phyloP scores from a whole-genome alignment of 768 basidiomycete species.

The Panaeolus papilionaceus region DNA sequence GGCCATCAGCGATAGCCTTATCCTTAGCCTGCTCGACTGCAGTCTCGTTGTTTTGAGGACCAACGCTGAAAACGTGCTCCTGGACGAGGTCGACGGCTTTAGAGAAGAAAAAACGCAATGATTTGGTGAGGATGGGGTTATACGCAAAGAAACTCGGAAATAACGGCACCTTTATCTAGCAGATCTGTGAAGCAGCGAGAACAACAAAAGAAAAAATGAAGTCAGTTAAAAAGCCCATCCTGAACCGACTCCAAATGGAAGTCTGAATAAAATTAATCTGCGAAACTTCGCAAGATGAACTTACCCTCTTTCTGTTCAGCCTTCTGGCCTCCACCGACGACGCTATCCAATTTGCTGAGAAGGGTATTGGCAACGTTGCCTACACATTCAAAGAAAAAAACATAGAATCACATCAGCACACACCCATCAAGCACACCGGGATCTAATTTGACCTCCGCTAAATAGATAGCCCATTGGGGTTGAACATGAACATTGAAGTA shows the following conservation, averaged over 20 bases:
- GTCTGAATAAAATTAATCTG: constrained; percentile 2
- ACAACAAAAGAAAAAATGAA: neutral
- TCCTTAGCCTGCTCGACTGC: constrained; percentile 39
- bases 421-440: constrained; percentile 8
- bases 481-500: neutral
- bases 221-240: constrained; percentile 11
- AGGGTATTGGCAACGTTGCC: neutral
- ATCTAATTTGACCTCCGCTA: neutral
- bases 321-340: constrained; percentile 22
- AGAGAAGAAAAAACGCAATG: neutral
- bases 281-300: constrained; percentile 14
- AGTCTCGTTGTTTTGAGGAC: constrained; percentile 37
- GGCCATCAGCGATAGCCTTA: constrained; percentile 34
- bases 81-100: constrained; percentile 26
- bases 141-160: neutral
- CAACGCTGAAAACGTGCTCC: constrained; percentile 29
- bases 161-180: constrained; percentile 24
- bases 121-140: neutral
- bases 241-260: constrained; percentile 9
- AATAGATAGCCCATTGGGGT: neutral
- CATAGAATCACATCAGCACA: constrained; percentile 7
- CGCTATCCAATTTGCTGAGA: constrained; percentile 15
- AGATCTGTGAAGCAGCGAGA: constrained; percentile 12
- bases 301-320: constrained; percentile 25
- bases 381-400: neutral